phyloP scores from a whole-genome alignment of 208 protist genomes.

The Acanthamoeba lenticulata region DNA sequence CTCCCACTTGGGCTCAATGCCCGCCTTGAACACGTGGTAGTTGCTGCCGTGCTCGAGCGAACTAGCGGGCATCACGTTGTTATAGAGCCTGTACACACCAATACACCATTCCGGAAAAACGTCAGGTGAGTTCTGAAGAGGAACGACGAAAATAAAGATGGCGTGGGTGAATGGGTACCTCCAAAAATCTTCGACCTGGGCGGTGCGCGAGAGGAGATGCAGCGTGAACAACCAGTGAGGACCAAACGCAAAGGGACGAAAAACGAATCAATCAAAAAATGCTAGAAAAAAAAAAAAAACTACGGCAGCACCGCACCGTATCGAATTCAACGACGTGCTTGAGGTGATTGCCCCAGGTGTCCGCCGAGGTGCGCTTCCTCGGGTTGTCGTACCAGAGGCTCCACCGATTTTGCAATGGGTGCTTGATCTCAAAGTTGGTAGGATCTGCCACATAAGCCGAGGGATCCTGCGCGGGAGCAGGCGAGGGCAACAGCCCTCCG shows the following conservation, averaged over 20 bases:
- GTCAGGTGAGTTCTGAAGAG: background rate
- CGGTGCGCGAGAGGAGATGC: background rate
- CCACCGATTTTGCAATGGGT: constrained; percentile 83
- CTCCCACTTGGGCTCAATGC: constrained; percentile 96
- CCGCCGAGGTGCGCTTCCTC: constrained; percentile 69
- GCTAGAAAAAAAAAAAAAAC: background rate
- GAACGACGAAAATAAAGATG: background rate
- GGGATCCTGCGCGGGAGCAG: background rate
- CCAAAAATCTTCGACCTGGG: constrained; percentile 81
- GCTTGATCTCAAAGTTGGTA: constrained; percentile 75
- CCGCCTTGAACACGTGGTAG: constrained; percentile 95
- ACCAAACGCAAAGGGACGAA: background rate
- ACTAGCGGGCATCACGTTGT: constrained; percentile 92
- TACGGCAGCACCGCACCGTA: constrained; percentile 63
- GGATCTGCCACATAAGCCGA: constrained; percentile 14
- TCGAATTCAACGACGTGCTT: constrained; percentile 81
- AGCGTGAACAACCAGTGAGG: background rate
- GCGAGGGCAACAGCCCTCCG: background rate
- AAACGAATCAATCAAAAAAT: background rate
- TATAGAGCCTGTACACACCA: constrained; percentile 89
- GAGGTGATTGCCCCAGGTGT: constrained; percentile 75
- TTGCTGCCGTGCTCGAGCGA: constrained; percentile 88
- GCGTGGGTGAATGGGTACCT: constrained; percentile 11
- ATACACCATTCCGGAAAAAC: background rate
- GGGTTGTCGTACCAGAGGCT: constrained; percentile 84